Percentiles rank a stretch among this genome's conserved stretches.
These are phyloP conservation scores for Tuber brumale DNA, from an alignment of 495 filamentous ascomycete species.

Conservation along the genomic window DNA sequence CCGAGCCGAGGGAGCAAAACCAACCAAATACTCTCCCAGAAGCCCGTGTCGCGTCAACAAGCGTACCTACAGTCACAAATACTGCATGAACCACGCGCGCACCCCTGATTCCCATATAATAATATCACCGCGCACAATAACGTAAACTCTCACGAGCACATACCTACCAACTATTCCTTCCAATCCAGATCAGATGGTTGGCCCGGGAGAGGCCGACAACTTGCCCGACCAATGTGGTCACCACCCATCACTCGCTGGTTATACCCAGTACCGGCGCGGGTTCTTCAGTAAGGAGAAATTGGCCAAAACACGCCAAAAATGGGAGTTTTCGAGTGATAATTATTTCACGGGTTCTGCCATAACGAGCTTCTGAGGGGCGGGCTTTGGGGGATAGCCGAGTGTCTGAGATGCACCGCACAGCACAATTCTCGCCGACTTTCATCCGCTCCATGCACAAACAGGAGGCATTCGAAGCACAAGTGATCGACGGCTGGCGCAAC, in stretches of 20 bases:
- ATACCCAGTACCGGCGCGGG: background rate
- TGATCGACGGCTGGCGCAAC: no score
- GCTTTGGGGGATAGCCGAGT: no score
- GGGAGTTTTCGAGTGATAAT: no score
- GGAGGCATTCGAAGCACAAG: no score
- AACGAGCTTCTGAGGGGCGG: no score
- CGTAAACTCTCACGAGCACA: background rate
- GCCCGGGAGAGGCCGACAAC: background rate
- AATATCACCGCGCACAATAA: background rate
- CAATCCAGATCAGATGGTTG: background rate
- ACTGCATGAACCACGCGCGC: background rate
- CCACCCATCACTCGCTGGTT: background rate
- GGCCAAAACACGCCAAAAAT: no score
- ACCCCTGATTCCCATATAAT: background rate
- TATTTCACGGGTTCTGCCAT: no score
- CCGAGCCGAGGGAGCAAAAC: background rate
- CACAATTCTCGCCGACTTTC: no score
- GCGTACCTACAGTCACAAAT: no score
- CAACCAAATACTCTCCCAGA: background rate
- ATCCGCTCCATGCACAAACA: no score
- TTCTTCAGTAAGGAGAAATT: no score
- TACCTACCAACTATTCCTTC: background rate
- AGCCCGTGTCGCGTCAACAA: background rate
- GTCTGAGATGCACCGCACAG: no score
- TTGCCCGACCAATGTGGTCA: background rate